Evolutionary conservation across 192 early-diverging fungal genomes (phyloP).

Genomic region (Phycomyces nitens): DNA sequence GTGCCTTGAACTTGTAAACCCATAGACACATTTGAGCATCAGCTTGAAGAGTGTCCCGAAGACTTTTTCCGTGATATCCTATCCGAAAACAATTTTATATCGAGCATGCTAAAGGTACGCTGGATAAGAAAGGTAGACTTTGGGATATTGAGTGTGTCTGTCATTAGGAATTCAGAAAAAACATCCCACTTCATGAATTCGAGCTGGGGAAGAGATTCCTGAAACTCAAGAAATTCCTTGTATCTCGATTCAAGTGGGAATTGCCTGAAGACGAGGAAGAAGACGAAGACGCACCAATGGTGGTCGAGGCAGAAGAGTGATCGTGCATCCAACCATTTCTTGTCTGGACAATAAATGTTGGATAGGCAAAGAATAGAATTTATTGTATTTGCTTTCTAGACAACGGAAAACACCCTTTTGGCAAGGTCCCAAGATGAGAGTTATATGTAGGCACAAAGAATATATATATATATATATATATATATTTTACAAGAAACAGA

Average conservation of each 20-base stretch:
- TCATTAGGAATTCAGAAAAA: conserved; percentile 7
- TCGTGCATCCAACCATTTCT: too few relatives aligned
- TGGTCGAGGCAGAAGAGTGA: conserved; percentile 20
- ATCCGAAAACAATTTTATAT: conserved; percentile 61
- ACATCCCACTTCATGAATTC: conserved; percentile 1
- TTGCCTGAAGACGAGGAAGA: conserved; percentile 20
- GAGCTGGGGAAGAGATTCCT: conserved; percentile 6
- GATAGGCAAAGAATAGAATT: too few relatives aligned
- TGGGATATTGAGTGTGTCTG: background rate
- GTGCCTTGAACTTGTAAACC: too few relatives aligned
- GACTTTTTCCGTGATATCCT: conserved; percentile 72
- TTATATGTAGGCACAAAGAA: too few relatives aligned
- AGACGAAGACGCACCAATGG: conserved; percentile 29
- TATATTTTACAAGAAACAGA: too few relatives aligned
- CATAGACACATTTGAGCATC: conserved; percentile 52
- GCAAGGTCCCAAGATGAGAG: too few relatives aligned
- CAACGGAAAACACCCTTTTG: too few relatives aligned
- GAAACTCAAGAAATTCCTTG: conserved; percentile 15
- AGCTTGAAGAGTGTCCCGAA: conserved; percentile 65
- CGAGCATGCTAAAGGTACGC: conserved; percentile 44
- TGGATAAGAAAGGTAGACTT: background rate
- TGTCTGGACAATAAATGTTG: too few relatives aligned
- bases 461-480: too few relatives aligned
- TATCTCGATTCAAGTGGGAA: conserved; percentile 23
- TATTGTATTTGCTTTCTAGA: too few relatives aligned